phyloP scores from a whole-genome alignment of 2,329 filamentous ascomycete genomes.

The Rhytidhysteron rufulum region DNA sequence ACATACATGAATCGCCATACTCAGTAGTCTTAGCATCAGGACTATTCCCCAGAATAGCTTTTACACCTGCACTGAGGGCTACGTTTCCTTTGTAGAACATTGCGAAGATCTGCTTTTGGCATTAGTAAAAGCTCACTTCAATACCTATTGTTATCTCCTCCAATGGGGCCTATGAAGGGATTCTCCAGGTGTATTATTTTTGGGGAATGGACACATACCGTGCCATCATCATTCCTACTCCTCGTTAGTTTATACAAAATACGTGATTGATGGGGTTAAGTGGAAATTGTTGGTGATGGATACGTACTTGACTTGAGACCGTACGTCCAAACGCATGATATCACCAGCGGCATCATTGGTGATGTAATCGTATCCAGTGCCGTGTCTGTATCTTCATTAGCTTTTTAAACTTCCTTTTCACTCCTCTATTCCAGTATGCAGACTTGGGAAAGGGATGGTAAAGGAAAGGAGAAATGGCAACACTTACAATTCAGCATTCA shows the following conservation, averaged over 20 bases:
- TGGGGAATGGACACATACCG: conserved; percentile 3
- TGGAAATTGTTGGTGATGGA: not conserved
- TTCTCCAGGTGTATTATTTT: not conserved
- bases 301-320: conserved; percentile 22
- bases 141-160: too few species aligned
- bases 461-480: not conserved
- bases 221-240: conserved; percentile 5
- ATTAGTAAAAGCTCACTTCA: too few species aligned
- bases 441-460: too few species aligned
- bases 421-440: too few species aligned
- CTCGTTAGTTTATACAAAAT: not conserved
- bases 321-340: conserved; percentile 27
- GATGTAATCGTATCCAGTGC: conserved; percentile 30
- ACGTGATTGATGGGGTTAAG: too few species aligned
- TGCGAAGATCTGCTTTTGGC: conserved; percentile 14
- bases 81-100: conserved; percentile 33
- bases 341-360: conserved; percentile 21
- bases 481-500: conserved; percentile 23
- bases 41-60: conserved; percentile 16
- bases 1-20: conserved; percentile 24
- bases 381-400: conserved; percentile 14
- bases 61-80: conserved; percentile 18
- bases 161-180: too few species aligned
- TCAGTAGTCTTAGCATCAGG: conserved; percentile 23
- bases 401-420: not conserved